Evolutionary conservation across 495 filamentous ascomycete genomes (phyloP).

Genomic region (Penicillium chermesinum): DNA sequence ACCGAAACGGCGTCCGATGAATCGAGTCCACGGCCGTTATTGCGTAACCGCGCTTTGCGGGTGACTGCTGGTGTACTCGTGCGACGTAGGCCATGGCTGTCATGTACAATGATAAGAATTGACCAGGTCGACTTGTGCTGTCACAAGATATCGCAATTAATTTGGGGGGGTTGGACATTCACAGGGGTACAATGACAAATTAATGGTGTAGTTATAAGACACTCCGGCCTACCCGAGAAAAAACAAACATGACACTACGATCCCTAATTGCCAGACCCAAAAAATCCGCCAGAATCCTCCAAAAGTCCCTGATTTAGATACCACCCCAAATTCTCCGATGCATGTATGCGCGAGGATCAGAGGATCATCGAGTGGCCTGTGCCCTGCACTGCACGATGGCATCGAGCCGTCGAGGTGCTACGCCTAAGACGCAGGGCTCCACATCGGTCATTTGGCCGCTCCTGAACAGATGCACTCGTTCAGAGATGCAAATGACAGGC

Average conservation of each 20-base stretch:
- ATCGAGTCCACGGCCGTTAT: constrained; percentile 12
- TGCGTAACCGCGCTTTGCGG: constrained; percentile 25
- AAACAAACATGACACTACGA: too few species aligned
- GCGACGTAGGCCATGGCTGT: neutral
- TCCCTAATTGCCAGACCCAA: too few species aligned
- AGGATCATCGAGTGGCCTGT: constrained; percentile 18
- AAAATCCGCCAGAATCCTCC: too few species aligned
- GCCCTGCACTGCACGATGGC: constrained; percentile 22
- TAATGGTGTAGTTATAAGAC: too few species aligned
- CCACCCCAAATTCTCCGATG: constrained; percentile 19
- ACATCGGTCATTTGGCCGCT: constrained; percentile 18
- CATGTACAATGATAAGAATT: neutral
- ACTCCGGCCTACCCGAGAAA: too few species aligned
- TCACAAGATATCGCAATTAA: too few species aligned
- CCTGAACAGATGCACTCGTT: too few species aligned
- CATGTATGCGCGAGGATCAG: constrained; percentile 7
- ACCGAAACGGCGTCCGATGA: neutral
- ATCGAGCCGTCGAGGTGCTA: constrained; percentile 10
- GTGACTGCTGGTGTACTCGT: constrained; percentile 7
- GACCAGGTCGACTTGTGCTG: too few species aligned
- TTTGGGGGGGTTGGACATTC: too few species aligned
- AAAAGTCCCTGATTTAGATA: too few species aligned
- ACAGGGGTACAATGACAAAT: too few species aligned
- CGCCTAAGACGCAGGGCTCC: neutral
- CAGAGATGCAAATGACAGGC: too few species aligned